Conservation (phyloP, 1,284 basidiomycete genomes). For the Macrocybe sp. region DNA sequence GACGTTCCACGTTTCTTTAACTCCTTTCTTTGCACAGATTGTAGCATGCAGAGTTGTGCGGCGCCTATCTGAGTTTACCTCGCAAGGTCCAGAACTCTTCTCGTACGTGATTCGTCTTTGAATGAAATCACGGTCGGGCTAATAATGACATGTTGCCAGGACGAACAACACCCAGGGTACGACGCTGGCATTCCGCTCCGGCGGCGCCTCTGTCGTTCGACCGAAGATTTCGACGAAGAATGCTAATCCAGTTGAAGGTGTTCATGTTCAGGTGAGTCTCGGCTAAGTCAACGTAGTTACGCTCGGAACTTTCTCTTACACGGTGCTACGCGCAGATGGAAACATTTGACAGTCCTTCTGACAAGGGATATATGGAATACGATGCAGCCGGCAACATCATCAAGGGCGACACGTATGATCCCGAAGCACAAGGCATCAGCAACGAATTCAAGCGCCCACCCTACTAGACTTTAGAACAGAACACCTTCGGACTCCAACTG, state of each 20-base stretch:
- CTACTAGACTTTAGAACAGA: conserved; percentile 29
- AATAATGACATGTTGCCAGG: conserved; percentile 12
- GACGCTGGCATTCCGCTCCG: conserved; percentile 38
- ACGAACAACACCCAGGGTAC: conserved; percentile 32
- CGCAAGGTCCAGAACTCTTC: conserved; percentile 46
- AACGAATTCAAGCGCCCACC: conserved; percentile 61
- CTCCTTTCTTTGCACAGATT: conserved; percentile 37
- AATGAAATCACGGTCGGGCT: no score
- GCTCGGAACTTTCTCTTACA: not conserved
- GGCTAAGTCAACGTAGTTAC: not conserved
- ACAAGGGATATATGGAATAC: conserved; percentile 37
- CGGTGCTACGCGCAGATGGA: conserved; percentile 39
- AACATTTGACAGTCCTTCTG: conserved; percentile 45
- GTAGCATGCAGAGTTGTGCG: conserved; percentile 69
- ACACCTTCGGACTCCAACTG: not conserved
- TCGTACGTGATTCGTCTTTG: conserved; percentile 33
- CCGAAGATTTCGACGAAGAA: conserved; percentile 30
- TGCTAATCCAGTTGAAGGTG: conserved; percentile 28
- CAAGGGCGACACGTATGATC: conserved; percentile 40
- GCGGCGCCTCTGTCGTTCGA: conserved; percentile 20
- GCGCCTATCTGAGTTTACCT: conserved; percentile 55
- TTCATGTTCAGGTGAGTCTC: conserved; percentile 39
- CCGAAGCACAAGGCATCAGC: conserved; percentile 50
- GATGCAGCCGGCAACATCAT: conserved; percentile 46
- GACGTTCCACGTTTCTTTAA: not conserved